Conservation (phyloP, 1,284 basidiomycete genomes). For the Tylopilus orsonianus region DNA sequence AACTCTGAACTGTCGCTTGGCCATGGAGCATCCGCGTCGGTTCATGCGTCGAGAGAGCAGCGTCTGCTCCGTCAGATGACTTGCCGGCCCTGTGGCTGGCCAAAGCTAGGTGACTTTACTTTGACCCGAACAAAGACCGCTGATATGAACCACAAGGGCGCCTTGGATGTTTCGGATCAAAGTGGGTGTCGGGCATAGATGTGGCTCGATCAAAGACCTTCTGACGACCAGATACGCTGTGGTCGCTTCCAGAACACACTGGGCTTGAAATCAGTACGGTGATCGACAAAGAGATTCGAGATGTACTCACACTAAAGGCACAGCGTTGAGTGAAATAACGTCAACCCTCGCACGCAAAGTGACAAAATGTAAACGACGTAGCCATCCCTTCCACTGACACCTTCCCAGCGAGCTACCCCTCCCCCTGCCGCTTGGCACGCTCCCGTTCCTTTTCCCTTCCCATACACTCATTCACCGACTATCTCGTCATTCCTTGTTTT, state of each 20-base stretch:
- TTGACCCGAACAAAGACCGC: no score
- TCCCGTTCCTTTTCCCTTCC: not conserved
- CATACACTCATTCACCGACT: slow-evolving; percentile 2
- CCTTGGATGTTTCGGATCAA: slow-evolving; percentile 11
- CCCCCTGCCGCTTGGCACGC: slow-evolving; percentile 1
- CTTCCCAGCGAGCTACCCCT: slow-evolving; percentile 1
- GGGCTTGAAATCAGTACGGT: not conserved
- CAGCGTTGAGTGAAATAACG: slow-evolving; percentile 18
- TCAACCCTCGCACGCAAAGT: slow-evolving; percentile 10
- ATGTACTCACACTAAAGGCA: slow-evolving; percentile 1
- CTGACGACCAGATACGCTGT: not conserved
- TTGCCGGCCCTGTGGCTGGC: no score
- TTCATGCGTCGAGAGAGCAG: slow-evolving; percentile 1
- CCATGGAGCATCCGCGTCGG: slow-evolving; percentile 13
- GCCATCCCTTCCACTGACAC: slow-evolving; percentile 12
- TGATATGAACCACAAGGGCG: no score
- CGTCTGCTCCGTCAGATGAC: no score
- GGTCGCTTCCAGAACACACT: not conserved
- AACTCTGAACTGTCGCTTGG: slow-evolving; percentile 9
- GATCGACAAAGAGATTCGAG: not conserved
- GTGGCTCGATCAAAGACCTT: slow-evolving; percentile 3
- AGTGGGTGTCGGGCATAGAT: slow-evolving; percentile 3
- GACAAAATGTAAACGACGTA: slow-evolving; percentile 1
- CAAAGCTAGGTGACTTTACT: no score
- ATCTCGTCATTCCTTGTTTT: not conserved